phyloP scores from a whole-genome alignment of 176 grass and related monocot species.

The Triticum aestivum region IWGSC_CS_RefSeq_v2.1 NC_057808.1:542236417-542236916 shows the following conservation, averaged over 20 bases:
- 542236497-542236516: neutral
- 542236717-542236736: neutral
- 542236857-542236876: neutral
- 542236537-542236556: neutral
- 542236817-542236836: neutral
- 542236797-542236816: neutral
- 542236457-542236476: neutral
- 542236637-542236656: neutral
- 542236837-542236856: neutral
- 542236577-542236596: neutral
- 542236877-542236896: neutral
- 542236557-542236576: neutral
- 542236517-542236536: constrained; percentile 19
- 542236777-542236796: neutral
- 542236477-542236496: neutral
- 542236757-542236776: neutral
- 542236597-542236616: neutral
- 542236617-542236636: neutral
- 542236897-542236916: neutral
- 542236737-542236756: neutral
- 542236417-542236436: neutral
- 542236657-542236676: neutral
- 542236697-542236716: neutral
- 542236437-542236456: neutral
- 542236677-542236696: neutral